phyloP scores from a whole-genome alignment of 208 protist genomes.

The Trypanosoma melophagium region DNA sequence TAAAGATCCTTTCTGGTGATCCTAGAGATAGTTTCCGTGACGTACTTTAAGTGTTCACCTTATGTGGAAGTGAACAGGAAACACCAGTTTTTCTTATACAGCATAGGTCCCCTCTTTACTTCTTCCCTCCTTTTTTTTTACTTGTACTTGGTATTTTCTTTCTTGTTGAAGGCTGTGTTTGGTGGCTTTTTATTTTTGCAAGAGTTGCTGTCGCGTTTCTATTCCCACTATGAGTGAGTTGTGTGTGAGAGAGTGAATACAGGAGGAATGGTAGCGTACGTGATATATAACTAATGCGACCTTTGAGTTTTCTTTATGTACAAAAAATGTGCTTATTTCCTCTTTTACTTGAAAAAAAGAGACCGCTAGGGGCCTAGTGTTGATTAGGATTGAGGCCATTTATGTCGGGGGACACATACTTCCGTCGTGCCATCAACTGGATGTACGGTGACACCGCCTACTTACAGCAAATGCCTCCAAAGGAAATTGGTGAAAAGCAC shows the following conservation, averaged over 20 bases:
- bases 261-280: neutral
- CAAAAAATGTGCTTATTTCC: neutral
- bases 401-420: conserved; percentile 71
- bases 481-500: conserved; percentile 77
- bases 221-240: neutral
- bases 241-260: neutral
- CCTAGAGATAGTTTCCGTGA: conserved; percentile 20
- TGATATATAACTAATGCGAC: neutral
- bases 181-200: too few species aligned
- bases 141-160: neutral
- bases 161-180: neutral
- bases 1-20: conserved; percentile 1
- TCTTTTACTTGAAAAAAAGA: conserved; percentile 2
- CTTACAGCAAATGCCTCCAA: conserved; percentile 51
- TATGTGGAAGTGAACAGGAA: too few species aligned
- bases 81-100: neutral
- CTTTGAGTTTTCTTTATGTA: neutral
- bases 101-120: neutral
- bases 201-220: neutral
- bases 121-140: neutral
- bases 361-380: neutral
- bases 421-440: conserved; percentile 80
- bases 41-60: conserved; percentile 7
- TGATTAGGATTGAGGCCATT: neutral
- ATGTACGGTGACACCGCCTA: conserved; percentile 85